Percentiles rank a stretch among this genome's conserved stretches.
Evolutionary conservation across 305 asterid species (phyloP).

Genomic region (Fraxinus dipetala): DNA sequence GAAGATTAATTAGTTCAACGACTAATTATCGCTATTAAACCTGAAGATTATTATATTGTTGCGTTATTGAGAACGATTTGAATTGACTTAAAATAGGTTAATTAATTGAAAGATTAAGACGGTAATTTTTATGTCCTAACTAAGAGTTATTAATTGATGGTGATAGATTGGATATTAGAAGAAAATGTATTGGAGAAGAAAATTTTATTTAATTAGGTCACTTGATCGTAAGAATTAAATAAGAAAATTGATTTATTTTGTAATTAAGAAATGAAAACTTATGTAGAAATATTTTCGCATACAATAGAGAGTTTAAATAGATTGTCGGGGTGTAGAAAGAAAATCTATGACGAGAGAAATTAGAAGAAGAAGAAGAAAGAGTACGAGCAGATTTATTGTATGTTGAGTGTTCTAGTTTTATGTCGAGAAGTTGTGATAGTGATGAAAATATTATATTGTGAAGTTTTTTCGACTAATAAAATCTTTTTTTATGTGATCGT

Average conservation of each 20-base stretch:
- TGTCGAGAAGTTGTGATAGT: too few species aligned
- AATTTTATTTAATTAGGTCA: not conserved
- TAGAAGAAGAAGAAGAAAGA: too few species aligned
- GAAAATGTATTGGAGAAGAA: not conserved
- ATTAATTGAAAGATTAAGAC: not conserved
- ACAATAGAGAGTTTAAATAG: too few species aligned
- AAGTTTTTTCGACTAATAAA: too few species aligned
- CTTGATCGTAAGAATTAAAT: not conserved
- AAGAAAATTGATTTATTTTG: too few species aligned
- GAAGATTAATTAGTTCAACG: not conserved
- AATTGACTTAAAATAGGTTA: not conserved
- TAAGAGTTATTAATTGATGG: not conserved
- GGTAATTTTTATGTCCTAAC: not conserved
- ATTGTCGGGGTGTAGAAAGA: too few species aligned
- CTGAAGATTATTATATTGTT: not conserved
- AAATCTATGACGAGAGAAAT: too few species aligned
- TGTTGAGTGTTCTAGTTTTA: too few species aligned
- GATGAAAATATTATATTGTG: too few species aligned
- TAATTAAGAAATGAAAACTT: too few species aligned
- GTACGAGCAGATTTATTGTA: too few species aligned
- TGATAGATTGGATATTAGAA: not conserved
- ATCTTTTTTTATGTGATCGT: not conserved
- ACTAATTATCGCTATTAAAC: not conserved
- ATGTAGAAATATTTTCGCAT: too few species aligned
- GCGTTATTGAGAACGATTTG: not conserved